These are phyloP conservation scores for Phialocephala subalpina DNA, from an alignment of 2,329 filamentous ascomycete species.

Conservation along the genomic window DNA sequence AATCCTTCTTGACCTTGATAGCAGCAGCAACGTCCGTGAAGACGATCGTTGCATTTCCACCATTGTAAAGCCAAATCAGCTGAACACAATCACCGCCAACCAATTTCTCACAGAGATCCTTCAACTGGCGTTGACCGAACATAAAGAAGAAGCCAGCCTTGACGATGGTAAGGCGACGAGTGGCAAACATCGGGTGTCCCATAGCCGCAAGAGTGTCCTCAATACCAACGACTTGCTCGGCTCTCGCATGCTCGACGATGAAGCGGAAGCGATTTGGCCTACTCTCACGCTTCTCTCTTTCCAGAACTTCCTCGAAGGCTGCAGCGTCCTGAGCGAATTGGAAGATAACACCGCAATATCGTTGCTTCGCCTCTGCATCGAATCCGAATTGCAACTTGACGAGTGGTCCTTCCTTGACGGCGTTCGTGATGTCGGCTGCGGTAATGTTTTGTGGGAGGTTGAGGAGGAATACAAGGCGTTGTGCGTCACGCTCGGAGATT, in stretches of 20 bases:
- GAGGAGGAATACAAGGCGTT: constrained; percentile 40
- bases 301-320: constrained; percentile 32
- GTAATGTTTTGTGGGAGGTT: constrained; percentile 38
- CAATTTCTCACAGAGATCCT: constrained; percentile 34
- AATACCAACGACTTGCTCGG: constrained; percentile 35
- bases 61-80: constrained; percentile 42
- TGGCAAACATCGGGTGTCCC: constrained; percentile 35
- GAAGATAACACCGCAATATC: constrained; percentile 41
- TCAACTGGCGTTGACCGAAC: constrained; percentile 35
- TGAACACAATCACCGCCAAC: constrained; percentile 39
- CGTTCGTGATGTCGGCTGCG: constrained; percentile 39
- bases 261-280: constrained; percentile 38
- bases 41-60: constrained; percentile 43
- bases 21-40: constrained; percentile 40
- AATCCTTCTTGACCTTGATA: constrained; percentile 37
- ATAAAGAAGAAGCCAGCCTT: constrained; percentile 43
- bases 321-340: constrained; percentile 37
- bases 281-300: constrained; percentile 28
- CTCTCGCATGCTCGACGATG: constrained; percentile 35
- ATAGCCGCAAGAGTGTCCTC: constrained; percentile 36
- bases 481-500: constrained; percentile 29
- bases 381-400: constrained; percentile 39
- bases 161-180: constrained; percentile 42
- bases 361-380: constrained; percentile 31
- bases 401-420: constrained; percentile 40